Conservation (phyloP, 2,329 filamentous ascomycete genomes). For the Trichoderma sp. region DNA sequence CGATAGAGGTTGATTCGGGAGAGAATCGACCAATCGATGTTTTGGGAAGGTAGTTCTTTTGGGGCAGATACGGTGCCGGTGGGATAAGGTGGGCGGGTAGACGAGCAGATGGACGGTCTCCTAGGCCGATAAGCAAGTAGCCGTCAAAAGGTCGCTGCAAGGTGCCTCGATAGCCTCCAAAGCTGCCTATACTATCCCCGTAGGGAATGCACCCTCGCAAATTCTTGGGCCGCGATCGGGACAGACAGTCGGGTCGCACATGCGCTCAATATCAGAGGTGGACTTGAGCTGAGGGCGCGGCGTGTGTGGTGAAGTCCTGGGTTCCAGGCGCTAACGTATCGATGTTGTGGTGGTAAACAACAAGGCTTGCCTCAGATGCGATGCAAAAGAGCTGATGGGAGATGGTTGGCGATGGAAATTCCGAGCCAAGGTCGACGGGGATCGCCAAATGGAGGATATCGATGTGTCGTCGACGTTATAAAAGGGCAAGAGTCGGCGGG, state of each 20-base stretch:
- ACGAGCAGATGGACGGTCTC: conserved; percentile 3
- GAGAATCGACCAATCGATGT: neutral
- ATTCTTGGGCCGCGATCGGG: neutral
- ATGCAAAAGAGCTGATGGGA: conserved; percentile 11
- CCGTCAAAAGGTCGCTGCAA: conserved; percentile 29
- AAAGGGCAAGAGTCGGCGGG: neutral
- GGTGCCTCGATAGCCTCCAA: conserved; percentile 35
- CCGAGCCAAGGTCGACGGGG: conserved; percentile 16
- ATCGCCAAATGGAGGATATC: neutral
- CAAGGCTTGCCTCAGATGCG: neutral
- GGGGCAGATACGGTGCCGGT: neutral
- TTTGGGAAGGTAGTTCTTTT: neutral
- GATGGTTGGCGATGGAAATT: conserved; percentile 16
- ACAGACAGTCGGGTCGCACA: neutral
- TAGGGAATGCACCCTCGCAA: neutral
- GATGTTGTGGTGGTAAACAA: conserved; percentile 7
- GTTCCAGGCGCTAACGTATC: neutral
- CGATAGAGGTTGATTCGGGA: neutral
- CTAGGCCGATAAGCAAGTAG: conserved; percentile 25
- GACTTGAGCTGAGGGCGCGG: neutral
- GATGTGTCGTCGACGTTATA: conserved; percentile 12
- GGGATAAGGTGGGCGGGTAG: neutral
- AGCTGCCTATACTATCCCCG: conserved; percentile 35
- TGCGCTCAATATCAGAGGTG: neutral
- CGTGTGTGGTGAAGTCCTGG: neutral